Percentiles rank a stretch among this genome's conserved stretches.
These are phyloP conservation scores for Coccomyxa sp. DNA, from an alignment of 139 green algal species.

Conservation along the genomic window DNA sequence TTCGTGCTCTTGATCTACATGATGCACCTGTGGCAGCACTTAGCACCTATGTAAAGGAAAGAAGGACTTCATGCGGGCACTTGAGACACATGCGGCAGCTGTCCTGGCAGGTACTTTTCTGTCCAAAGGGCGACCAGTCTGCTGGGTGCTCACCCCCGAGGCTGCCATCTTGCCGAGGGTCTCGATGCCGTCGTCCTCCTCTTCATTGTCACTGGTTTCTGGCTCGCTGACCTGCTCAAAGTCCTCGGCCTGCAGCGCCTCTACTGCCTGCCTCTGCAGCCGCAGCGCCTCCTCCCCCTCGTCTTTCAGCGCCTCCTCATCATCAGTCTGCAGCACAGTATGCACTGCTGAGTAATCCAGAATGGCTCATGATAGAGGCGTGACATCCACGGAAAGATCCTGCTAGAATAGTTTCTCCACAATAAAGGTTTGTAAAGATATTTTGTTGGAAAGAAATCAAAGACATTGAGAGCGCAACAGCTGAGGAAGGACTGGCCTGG, in stretches of 20 bases:
- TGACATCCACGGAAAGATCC: neutral
- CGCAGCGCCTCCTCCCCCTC: slow-evolving; percentile 69
- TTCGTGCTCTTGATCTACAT: too few relatives aligned
- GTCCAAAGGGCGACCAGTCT: too few relatives aligned
- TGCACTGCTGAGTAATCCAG: neutral
- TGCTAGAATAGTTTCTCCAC: neutral
- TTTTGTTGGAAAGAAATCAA: neutral
- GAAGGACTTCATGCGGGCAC: too few relatives aligned
- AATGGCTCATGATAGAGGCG: neutral
- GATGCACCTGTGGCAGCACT: too few relatives aligned
- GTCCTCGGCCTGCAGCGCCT: slow-evolving; percentile 53
- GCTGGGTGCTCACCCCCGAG: slow-evolving; percentile 2
- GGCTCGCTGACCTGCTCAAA: slow-evolving; percentile 44
- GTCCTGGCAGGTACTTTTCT: too few relatives aligned
- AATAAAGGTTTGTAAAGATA: neutral
- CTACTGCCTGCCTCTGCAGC: slow-evolving; percentile 58
- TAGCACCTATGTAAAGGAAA: too few relatives aligned
- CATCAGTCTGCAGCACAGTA: slow-evolving; percentile 34
- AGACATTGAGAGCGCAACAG: too few relatives aligned
- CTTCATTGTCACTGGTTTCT: slow-evolving; percentile 31
- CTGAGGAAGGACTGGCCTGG: too few relatives aligned
- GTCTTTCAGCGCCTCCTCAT: slow-evolving; percentile 63
- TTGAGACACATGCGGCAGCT: too few relatives aligned
- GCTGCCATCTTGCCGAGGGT: slow-evolving; percentile 6
- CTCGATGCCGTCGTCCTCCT: slow-evolving; percentile 28